Base-by-base conservation (phyloP, 192 early-diverging fungal species). In the Entomortierella chlamydospora region DNA sequence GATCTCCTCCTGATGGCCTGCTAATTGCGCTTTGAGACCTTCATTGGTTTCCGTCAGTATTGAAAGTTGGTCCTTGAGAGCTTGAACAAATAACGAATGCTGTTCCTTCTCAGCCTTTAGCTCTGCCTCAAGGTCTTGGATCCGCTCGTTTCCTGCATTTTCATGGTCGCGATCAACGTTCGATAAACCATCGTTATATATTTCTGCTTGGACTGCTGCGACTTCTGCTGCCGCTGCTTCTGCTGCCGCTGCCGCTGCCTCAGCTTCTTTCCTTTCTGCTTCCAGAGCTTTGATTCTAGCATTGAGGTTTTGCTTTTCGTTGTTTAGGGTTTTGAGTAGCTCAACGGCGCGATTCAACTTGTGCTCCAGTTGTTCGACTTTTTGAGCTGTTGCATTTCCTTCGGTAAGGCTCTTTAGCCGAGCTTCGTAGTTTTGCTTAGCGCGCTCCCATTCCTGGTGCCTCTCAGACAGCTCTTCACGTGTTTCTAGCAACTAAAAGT, bases 401-500 rank as follows among this genome's bases (percentile, higher is more conserved):
- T 79, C 68, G 13, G 76, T 66, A 17, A 79, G 63, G 29, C 34
- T 70, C 51, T 61, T 65, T 61, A 79, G 39, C 22, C 68, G 55
- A 22, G 61, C 47, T 25, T 79, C 76, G 30, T 79, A 79, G 43
- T 79, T 70, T 29, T 69, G 56, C 47, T 39, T 79, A 17, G 68
- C 68, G 11, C 29, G 61, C 33, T 79, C 76, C 76, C 76, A 79
- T 42, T 79, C 76, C 41, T 64, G 76, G 29, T 70, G 67, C 52
- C 61, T 47, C 23, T n/a, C 68, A 28, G 41, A 31, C 0, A 79
- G 43, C 47, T 79, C 76, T 17, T 70, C 68, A 22, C 54, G 59
- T 2, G 62, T 61, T 1, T 65, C 62, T 43, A 70, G 56, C 29
- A 79, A 50, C 76, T 79, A 64, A 22, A 20, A 12, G 5, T 47